Evolutionary conservation across 1,284 basidiomycete genomes (phyloP), one percentile per base, ranked within the genome.

Genomic region (Volvariella volvacea): DNA sequence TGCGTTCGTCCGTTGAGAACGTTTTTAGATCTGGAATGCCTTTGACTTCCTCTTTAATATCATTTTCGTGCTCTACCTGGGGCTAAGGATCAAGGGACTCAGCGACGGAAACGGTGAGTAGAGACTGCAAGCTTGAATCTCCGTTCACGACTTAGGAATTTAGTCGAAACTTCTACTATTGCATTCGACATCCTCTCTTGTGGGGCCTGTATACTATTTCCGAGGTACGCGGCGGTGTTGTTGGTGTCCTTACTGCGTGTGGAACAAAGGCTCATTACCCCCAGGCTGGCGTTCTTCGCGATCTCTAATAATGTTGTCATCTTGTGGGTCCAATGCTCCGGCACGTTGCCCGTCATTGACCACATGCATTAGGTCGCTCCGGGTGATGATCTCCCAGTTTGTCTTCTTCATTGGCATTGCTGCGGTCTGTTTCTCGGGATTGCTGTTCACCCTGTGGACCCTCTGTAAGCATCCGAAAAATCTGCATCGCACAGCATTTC

Each of bases 161-260:
- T 45, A 86, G 78, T 61, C 17, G 66, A 63, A 7, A 62, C 71
- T 0, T 88, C 88, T 1, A 76, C 80, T 42, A 64, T 87, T 48
- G 83, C 84, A 3, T 92, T 92, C 56, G 89, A 93, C 54, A 73
- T 92, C 34, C 71, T 94, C 25, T 76, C 90, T 3, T 90, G 86
- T 54, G 88, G 84, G 6, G 90, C 88, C 7, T 93, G 90, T 56
- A 83, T 94, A 40, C 73, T 94, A 19, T 88, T 93, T 58, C 91
- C 92, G 8, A 75, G 91, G 80, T 64, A 52, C 25, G 48, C 22
- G 4, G 31, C 19, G 32, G 8, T 22, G 12, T 45, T 2, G 42
- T 14, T 33, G 12, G 12, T 6, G 12, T 28, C n/a, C n/a, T n/a
- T n/a, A n/a, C n/a, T n/a, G n/a, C 16, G 3, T 10, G 42, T 22